Percentiles rank a stretch among this genome's conserved stretches.
These are phyloP conservation scores for Zangia roseola DNA, from an alignment of 768 basidiomycete genomes.

Conservation along the genomic window DNA sequence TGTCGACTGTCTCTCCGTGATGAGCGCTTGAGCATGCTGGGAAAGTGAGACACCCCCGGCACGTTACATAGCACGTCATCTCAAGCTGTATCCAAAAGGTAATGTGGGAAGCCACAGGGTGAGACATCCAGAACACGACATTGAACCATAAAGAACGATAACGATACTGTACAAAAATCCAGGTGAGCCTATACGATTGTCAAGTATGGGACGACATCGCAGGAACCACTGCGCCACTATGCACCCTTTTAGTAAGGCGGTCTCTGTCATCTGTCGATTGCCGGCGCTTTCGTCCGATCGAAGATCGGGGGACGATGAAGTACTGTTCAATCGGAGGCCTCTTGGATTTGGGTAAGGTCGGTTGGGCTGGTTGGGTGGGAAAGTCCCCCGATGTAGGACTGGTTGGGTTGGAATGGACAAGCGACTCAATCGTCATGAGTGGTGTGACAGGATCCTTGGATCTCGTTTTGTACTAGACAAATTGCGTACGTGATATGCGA, in stretches of 20 bases:
- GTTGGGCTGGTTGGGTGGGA: conserved; percentile 6
- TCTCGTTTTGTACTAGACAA: conserved; percentile 56
- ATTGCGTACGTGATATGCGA: conserved; percentile 28
- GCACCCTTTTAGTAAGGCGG: conserved; percentile 22
- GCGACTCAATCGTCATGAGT: conserved; percentile 59
- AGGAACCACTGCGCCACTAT: conserved; percentile 10
- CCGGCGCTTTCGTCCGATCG: conserved; percentile 25
- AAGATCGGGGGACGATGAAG: conserved; percentile 27
- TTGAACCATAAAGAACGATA: conserved; percentile 19
- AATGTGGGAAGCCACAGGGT: neutral
- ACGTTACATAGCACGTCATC: neutral
- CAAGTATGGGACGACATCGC: conserved; percentile 17
- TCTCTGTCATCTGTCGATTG: conserved; percentile 28
- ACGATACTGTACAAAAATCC: conserved; percentile 28
- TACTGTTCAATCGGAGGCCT: conserved; percentile 39
- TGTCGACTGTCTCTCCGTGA: neutral
- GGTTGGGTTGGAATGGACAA: conserved; percentile 69
- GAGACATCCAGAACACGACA: conserved; percentile 2
- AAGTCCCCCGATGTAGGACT: conserved; percentile 46
- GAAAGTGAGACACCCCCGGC: conserved; percentile 5
- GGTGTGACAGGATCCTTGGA: conserved; percentile 31
- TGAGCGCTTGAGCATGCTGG: neutral
- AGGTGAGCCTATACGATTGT: conserved; percentile 5
- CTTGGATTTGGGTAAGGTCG: conserved; percentile 20
- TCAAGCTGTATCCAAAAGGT: neutral